Evolutionary conservation across 1,284 basidiomycete genomes (phyloP).

Genomic region (Cutaneotrichosporon mucoides): DNA sequence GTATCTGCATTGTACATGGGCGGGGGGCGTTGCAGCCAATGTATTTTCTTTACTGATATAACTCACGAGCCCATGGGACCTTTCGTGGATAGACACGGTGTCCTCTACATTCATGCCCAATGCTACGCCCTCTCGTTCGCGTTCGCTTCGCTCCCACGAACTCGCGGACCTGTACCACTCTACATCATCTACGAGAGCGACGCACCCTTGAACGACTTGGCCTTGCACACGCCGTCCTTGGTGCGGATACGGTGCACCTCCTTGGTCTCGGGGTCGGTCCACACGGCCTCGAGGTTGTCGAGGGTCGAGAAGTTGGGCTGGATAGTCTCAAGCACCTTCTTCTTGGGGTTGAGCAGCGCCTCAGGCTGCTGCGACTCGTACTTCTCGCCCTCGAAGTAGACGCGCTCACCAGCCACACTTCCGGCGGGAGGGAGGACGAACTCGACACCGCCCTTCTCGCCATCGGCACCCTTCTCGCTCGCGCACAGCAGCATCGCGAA

Average conservation of each 20-base stretch:
- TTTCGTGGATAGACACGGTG: too few species aligned
- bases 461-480: conserved; percentile 64
- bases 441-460: conserved; percentile 86
- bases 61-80: too few species aligned
- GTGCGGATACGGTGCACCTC: conserved; percentile 78
- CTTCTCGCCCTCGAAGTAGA: conserved; percentile 86
- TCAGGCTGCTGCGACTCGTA: conserved; percentile 70
- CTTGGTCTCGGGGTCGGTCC: conserved; percentile 81
- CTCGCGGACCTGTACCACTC: neutral
- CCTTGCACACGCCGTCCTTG: conserved; percentile 71
- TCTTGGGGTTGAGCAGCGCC: conserved; percentile 87
- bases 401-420: conserved; percentile 79
- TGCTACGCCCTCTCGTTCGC: neutral
- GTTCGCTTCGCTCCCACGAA: neutral
- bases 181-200: conserved; percentile 63
- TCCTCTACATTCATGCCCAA: neutral
- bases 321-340: conserved; percentile 93
- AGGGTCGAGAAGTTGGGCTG: conserved; percentile 86
- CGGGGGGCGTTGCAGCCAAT: neutral
- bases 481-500: conserved; percentile 95
- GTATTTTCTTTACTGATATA: neutral
- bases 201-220: conserved; percentile 79
- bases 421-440: conserved; percentile 81
- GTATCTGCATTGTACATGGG: neutral
- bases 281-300: conserved; percentile 78